Evolutionary conservation across 306 rosid species (phyloP), one percentile per base, ranked within the genome.

Genomic region (Acacia acuminata): DNA sequence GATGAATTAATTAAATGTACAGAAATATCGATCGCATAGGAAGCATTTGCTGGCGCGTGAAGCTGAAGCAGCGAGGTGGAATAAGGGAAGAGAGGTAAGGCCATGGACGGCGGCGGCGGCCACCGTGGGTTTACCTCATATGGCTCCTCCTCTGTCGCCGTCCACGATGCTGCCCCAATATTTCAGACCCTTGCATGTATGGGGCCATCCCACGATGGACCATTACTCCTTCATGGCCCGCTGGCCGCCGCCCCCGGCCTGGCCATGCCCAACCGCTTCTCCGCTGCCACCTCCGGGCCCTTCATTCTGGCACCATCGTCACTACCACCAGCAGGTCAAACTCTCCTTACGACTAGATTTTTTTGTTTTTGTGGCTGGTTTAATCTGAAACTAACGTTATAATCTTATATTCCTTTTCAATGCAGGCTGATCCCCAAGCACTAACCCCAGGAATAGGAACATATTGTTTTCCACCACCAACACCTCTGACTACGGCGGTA

Each of bases 1-100:
- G 4, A 64, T 13, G 64, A 22, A 58, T 10, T 7, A 8, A 16
- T 68, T 0, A 12, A 68, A 68, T 70, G 68, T 80, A 74, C 92
- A 96, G 99, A 96, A 96, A 87, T 93, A 96, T 83, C 79, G 99
- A 63, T 96, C 98, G 4, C 98, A 93, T 85, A 88, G 94, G 82
- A 96, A 92, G 82, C 99, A 96, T 85, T 78, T 96, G 89, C 81
- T 91, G 20, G 99, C 97, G 8, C 97, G 99, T 76, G 99, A 96
- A 69, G 98, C 98, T 14, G 98, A 92, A 81, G 98, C 99, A 10
- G 98, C 97, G 55, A 92, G 88, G 75, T 93, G 96, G 99, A 93
- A 86, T 44, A 93, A 92, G 82, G 84, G 96, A 76, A 88, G 91
- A 85, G 88, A 86, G 3, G 53, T 80, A 15, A 88, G 71, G 81